A percentile compares a stretch with the other conserved stretches of the same genome.
Conservation (phyloP, 179 eudicot genomes). For the Camellia oleifera region DNA sequence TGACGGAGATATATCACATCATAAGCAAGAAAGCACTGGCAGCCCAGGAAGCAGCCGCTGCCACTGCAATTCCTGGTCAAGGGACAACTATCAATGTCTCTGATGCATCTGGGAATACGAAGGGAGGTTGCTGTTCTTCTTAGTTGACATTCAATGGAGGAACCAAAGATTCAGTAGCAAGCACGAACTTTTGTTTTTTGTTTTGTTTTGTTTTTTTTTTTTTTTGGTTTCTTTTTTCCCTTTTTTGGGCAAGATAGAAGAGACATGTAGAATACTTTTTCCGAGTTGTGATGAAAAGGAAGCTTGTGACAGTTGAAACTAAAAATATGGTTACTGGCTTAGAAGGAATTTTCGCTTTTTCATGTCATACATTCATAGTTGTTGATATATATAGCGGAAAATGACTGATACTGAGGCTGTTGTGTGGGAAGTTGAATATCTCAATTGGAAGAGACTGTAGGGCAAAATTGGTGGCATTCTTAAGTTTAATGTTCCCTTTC, state of each 20-base stretch:
- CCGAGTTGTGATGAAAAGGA: constrained; percentile 6
- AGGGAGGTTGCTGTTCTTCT: constrained; percentile 38
- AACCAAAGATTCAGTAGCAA: constrained; percentile 4
- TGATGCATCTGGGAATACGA: constrained; percentile 30
- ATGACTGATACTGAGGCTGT: not conserved
- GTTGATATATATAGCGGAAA: not conserved
- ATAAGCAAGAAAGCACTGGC: constrained; percentile 58
- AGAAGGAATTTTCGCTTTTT: too few species aligned
- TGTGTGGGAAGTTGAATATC: not conserved
- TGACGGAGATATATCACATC: constrained; percentile 51
- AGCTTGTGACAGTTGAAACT: constrained; percentile 17
- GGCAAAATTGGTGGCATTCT: not conserved
- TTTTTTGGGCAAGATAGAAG: not conserved
- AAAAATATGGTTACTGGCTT: not conserved
- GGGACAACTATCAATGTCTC: constrained; percentile 41
- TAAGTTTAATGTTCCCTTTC: not conserved
- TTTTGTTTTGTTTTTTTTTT: not conserved
- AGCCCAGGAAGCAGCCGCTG: constrained; percentile 38
- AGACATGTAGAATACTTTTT: constrained; percentile 18
- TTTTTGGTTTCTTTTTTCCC: not conserved
- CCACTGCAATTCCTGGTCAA: constrained; percentile 37
- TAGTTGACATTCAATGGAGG: constrained; percentile 6
- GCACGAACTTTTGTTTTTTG: not conserved
- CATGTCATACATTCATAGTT: too few species aligned
- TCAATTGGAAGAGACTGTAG: not conserved